Percentiles rank a stretch among this genome's conserved stretches.
phyloP scores from a whole-genome alignment of 169 alveolate genomes.

The Cryptosporidium viatorum region DNA sequence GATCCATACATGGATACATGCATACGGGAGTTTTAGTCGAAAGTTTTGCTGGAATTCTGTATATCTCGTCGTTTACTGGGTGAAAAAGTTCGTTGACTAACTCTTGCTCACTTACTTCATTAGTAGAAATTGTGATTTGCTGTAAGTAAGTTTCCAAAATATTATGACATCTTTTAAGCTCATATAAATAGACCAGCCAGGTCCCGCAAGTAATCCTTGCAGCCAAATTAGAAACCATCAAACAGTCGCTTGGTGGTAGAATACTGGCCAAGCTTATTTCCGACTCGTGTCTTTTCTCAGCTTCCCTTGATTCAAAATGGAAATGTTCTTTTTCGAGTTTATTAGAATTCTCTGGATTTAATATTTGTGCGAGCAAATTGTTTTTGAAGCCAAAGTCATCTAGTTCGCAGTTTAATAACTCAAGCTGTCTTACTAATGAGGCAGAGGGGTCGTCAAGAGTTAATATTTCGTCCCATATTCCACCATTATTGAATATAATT shows the following conservation, averaged over 20 bases:
- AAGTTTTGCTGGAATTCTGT: constrained; percentile 64
- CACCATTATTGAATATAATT: constrained; percentile 80
- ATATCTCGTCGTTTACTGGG: constrained; percentile 53
- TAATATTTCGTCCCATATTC: constrained; percentile 88
- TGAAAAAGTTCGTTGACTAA: constrained; percentile 37
- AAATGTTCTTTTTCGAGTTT: background rate
- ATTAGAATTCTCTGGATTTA: background rate
- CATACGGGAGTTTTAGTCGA: constrained; percentile 51
- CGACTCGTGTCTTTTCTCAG: constrained; percentile 20
- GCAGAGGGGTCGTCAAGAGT: constrained; percentile 84
- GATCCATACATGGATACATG: constrained; percentile 47
- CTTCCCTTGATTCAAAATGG: background rate
- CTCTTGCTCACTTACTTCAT: constrained; percentile 29
- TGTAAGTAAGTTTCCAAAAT: constrained; percentile 65
- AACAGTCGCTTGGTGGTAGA: constrained; percentile 58
- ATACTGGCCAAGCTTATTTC: background rate
- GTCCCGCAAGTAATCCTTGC: constrained; percentile 90
- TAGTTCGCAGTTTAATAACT: constrained; percentile 8
- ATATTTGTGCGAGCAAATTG: constrained; percentile 18
- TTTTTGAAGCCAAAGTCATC: constrained; percentile 40
- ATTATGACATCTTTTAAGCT: constrained; percentile 82
- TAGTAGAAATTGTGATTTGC: constrained; percentile 51
- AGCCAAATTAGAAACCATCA: constrained; percentile 83
- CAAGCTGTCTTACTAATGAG: constrained; percentile 55
- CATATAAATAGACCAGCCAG: constrained; percentile 90